A percentile compares a stretch with the other conserved stretches of the same genome.
phyloP scores from a whole-genome alignment of 2,329 filamentous ascomycete genomes.

The Diplodia sapinea region DNA sequence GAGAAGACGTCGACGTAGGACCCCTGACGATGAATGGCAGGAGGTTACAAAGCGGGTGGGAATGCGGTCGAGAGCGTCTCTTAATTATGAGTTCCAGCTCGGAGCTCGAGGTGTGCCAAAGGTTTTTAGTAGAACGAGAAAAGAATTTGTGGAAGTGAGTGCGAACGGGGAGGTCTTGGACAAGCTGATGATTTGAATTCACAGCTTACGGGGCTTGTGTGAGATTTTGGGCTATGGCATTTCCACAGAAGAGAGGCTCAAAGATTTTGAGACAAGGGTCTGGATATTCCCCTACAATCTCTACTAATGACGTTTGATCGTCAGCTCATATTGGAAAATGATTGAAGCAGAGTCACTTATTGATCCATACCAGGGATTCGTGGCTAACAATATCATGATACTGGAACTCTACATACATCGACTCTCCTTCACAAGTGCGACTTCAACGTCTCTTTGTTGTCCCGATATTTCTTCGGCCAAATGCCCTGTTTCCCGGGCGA shows the following conservation, averaged over 20 bases:
- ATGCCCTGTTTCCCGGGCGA: conserved; percentile 38
- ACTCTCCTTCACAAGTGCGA: background rate
- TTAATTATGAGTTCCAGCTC: background rate
- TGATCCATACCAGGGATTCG: too few relatives aligned
- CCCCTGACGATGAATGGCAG: background rate
- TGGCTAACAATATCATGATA: too few relatives aligned
- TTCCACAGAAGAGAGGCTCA: too few relatives aligned
- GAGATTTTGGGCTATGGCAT: too few relatives aligned
- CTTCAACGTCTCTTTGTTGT: conserved; percentile 32
- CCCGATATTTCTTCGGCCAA: conserved; percentile 34
- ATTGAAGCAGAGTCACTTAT: too few relatives aligned
- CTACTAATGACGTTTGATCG: rapidly evolving
- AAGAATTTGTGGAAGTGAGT: background rate
- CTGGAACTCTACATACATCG: too few relatives aligned
- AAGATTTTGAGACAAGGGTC: too few relatives aligned
- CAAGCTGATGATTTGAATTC: background rate
- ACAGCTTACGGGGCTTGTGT: too few relatives aligned
- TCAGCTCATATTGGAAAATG: too few relatives aligned
- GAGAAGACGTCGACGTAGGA: background rate
- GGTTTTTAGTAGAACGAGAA: background rate
- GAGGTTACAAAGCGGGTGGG: background rate
- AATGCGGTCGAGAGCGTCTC: background rate
- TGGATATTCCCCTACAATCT: too few relatives aligned
- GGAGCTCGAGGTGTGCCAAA: background rate
- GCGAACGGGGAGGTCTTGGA: background rate